These are phyloP conservation scores for Coprinellus aureogranulatus DNA, from an alignment of 768 basidiomycete genomes.

Conservation along the genomic window DNA sequence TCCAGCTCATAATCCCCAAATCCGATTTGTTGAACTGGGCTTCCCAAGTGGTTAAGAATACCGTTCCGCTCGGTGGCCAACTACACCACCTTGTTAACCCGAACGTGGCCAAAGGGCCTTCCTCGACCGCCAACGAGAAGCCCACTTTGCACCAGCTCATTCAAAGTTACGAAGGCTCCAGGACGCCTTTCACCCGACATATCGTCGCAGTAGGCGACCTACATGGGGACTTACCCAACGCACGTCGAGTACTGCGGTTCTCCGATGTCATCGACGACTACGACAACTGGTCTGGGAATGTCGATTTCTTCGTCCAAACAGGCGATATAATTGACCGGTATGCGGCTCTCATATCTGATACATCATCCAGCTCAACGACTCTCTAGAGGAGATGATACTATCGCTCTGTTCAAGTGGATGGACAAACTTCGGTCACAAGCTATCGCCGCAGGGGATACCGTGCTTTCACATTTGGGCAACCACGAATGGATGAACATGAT, in stretches of 20 bases:
- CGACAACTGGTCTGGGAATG: constrained; percentile 78
- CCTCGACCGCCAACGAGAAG: not conserved
- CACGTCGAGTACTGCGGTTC: constrained; percentile 76
- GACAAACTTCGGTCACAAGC: constrained; percentile 80
- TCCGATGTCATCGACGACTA: constrained; percentile 69
- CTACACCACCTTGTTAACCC: no score
- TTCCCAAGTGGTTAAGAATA: no score
- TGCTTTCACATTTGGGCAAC: constrained; percentile 84
- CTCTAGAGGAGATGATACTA: constrained; percentile 83
- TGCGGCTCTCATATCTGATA: constrained; percentile 14
- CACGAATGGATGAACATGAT: constrained; percentile 96
- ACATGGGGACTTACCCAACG: constrained; percentile 84
- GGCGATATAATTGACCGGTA: constrained; percentile 94
- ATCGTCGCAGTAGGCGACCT: constrained; percentile 91
- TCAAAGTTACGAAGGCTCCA: constrained; percentile 5
- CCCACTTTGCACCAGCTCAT: not conserved
- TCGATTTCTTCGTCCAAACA: constrained; percentile 89
- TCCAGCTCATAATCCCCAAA: no score
- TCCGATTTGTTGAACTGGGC: no score
- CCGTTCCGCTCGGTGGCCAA: no score
- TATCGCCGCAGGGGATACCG: constrained; percentile 57
- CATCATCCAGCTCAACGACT: not conserved
- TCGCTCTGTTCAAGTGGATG: constrained; percentile 81
- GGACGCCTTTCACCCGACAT: constrained; percentile 42
- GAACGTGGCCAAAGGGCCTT: no score